These are phyloP conservation scores for Cryptococcus sp. DNA, from an alignment of 1,284 basidiomycete species.

Conservation along the genomic window DNA sequence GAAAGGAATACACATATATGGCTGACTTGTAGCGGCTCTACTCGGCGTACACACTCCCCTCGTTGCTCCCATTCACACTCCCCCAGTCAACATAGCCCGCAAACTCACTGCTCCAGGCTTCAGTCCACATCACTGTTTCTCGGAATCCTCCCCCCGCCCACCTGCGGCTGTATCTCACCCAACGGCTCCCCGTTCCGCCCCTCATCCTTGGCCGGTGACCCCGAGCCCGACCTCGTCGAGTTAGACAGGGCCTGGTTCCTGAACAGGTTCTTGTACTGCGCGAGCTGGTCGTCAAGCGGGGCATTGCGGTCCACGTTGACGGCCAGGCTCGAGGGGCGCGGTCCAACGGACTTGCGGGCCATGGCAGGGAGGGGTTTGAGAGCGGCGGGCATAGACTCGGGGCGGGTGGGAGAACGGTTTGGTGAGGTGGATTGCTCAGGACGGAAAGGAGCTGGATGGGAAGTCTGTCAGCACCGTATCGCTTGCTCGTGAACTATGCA, in stretches of 20 bases:
- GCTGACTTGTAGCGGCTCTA: not conserved
- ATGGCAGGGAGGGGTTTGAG: conserved; percentile 14
- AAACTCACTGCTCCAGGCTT: not conserved
- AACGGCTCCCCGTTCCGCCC: conserved; percentile 8
- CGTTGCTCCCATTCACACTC: no score
- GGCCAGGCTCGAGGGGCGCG: conserved; percentile 27
- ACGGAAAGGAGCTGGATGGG: conserved; percentile 21
- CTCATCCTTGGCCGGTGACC: not conserved
- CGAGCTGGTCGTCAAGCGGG: conserved; percentile 42
- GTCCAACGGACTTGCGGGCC: conserved; percentile 25
- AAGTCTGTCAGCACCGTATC: not conserved
- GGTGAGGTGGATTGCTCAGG: conserved; percentile 17
- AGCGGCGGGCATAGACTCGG: conserved; percentile 14
- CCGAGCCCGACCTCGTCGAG: conserved; percentile 12
- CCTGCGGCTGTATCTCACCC: conserved; percentile 13
- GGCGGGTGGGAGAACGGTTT: conserved; percentile 16
- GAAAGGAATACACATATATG: not conserved
- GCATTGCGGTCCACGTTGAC: conserved; percentile 27
- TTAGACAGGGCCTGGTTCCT: conserved; percentile 12
- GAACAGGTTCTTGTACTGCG: conserved; percentile 43
- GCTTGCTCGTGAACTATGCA: not conserved
- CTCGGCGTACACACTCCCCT: not conserved
- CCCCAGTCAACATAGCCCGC: no score
- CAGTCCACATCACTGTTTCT: conserved; percentile 23
- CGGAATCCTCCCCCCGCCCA: conserved; percentile 1